Percentiles rank a stretch among this genome's conserved stretches.
Evolutionary conservation across 495 filamentous ascomycete species (phyloP).

Genomic region (Achaetomiella virescens): DNA sequence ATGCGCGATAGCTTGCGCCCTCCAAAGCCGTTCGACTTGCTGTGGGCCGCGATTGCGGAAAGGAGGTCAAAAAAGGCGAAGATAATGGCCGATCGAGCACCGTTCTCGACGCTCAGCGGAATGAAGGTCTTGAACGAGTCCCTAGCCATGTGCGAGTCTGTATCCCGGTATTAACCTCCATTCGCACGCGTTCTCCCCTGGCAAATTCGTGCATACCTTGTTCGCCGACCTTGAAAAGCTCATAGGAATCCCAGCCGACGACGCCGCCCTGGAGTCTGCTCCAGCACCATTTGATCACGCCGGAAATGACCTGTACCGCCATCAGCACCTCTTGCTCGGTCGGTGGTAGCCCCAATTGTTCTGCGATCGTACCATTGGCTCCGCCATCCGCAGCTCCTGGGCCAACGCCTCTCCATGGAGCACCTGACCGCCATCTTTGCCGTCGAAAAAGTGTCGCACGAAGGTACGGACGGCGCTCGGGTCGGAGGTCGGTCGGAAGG

Average conservation of each 20-base stretch:
- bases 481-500: slow-evolving; percentile 88
- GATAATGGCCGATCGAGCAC: slow-evolving; percentile 79
- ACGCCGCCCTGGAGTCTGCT: slow-evolving; percentile 86
- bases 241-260: slow-evolving; percentile 95
- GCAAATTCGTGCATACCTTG: slow-evolving; percentile 53
- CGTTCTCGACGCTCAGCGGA: slow-evolving; percentile 85
- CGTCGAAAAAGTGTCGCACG: slow-evolving; percentile 86
- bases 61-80: slow-evolving; percentile 96
- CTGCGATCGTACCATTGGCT: slow-evolving; percentile 69
- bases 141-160: slow-evolving; percentile 86
- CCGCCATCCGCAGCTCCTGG: slow-evolving; percentile 86
- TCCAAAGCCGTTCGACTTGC: slow-evolving; percentile 87
- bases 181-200: not conserved
- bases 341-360: not conserved
- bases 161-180: slow-evolving; percentile 9
- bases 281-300: slow-evolving; percentile 99
- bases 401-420: slow-evolving; percentile 62
- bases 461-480: slow-evolving; percentile 86
- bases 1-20: slow-evolving; percentile 91
- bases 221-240: slow-evolving; percentile 91
- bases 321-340: slow-evolving; percentile 12
- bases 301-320: slow-evolving; percentile 68
- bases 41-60: slow-evolving; percentile 69
- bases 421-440: slow-evolving; percentile 44
- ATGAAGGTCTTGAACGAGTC: slow-evolving; percentile 96